Conservation (phyloP, 768 basidiomycete genomes). For the Hirschioporus abietinus region DNA sequence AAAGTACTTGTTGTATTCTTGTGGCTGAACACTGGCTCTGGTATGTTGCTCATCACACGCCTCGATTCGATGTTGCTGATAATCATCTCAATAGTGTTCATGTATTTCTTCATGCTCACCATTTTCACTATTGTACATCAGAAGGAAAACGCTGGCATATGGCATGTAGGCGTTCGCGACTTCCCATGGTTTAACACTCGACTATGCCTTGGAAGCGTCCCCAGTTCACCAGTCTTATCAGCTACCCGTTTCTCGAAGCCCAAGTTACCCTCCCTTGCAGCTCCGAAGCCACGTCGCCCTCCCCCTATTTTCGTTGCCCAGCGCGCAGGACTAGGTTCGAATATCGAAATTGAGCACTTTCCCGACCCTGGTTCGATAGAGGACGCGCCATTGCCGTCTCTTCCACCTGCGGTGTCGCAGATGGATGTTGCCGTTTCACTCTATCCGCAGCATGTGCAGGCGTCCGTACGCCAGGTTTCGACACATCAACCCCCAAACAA, state of each 20-base stretch:
- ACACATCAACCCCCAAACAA: constrained; percentile 11
- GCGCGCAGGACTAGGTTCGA: constrained; percentile 33
- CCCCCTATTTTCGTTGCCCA: constrained; percentile 24
- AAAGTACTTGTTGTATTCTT: constrained; percentile 54
- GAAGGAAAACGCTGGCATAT: constrained; percentile 42
- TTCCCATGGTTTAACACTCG: constrained; percentile 31
- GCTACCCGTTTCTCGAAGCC: constrained; percentile 29
- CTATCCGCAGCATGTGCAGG: constrained; percentile 28
- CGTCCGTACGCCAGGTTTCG: constrained; percentile 12
- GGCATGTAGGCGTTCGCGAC: constrained; percentile 43
- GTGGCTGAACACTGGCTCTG: constrained; percentile 41
- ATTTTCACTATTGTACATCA: constrained; percentile 40
- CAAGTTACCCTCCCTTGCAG: constrained; percentile 32
- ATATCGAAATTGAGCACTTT: constrained; percentile 47
- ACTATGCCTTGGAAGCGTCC: constrained; percentile 27
- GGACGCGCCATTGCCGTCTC: constrained; percentile 13
- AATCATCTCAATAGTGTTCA: constrained; percentile 38
- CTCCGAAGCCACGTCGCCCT: constrained; percentile 39
- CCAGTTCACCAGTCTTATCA: constrained; percentile 30
- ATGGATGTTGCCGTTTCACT: constrained; percentile 22
- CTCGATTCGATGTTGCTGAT: constrained; percentile 7
- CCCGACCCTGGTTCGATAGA: constrained; percentile 22
- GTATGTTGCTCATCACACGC: constrained; percentile 28
- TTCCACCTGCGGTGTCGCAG: constrained; percentile 11
- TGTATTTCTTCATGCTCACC: constrained; percentile 49